These are phyloP conservation scores for Pestalotiopsis sp. DNA, from an alignment of 2,329 filamentous ascomycete species.

Conservation along the genomic window DNA sequence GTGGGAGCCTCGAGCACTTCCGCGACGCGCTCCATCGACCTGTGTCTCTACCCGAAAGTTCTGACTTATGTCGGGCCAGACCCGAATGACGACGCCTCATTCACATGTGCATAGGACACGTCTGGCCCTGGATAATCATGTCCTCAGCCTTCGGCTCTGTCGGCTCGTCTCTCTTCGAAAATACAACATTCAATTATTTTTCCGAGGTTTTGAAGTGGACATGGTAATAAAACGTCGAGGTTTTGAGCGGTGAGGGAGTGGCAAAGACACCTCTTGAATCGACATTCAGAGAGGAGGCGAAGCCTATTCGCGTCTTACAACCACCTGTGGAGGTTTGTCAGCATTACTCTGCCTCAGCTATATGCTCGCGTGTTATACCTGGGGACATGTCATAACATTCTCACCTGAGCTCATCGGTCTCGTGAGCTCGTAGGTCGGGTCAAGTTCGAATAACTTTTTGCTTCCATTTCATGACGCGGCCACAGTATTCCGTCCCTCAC, in stretches of 20 bases:
- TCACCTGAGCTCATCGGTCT: not conserved
- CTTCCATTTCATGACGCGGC: not conserved
- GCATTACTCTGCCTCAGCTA: not conserved
- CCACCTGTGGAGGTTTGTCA: not conserved
- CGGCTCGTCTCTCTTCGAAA: no score
- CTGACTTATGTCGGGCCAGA: not conserved
- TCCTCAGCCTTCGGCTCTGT: no score
- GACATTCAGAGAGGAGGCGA: not conserved
- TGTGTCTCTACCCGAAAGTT: slow-evolving; percentile 2
- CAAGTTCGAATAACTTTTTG: not conserved
- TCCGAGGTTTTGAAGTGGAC: no score
- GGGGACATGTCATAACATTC: not conserved
- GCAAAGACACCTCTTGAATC: not conserved
- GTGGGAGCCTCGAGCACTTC: not conserved
- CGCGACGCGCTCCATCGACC: not conserved
- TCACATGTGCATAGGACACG: not conserved
- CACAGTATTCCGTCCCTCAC: not conserved
- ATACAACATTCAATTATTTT: no score
- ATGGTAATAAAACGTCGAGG: no score
- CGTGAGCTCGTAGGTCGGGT: not conserved
- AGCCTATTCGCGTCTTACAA: not conserved
- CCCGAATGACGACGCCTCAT: not conserved
- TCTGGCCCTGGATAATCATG: not conserved
- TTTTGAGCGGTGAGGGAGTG: not conserved
- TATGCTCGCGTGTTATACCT: not conserved